Conservation (phyloP, 2,329 filamentous ascomycete species). For the Ilyonectria mors-panacis region DNA sequence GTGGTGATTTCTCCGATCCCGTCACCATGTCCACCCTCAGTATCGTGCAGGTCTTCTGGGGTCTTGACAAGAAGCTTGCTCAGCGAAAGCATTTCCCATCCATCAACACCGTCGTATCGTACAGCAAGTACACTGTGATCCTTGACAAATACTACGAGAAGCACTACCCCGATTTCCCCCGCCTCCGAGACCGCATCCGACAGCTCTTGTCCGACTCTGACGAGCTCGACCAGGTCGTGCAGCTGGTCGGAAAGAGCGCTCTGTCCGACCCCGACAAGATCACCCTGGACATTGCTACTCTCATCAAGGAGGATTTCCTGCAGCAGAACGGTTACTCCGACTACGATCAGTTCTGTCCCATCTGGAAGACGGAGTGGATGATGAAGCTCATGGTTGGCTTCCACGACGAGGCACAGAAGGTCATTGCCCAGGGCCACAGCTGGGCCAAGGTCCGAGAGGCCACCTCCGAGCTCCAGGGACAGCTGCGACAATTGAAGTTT, state of each 20-base stretch:
- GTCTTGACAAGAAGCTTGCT: constrained; percentile 98
- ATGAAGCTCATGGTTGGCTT: constrained; percentile 99
- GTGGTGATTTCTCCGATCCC: constrained; percentile 99
- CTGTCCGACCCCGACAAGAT: constrained; percentile 98
- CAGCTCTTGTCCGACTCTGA: constrained; percentile 95
- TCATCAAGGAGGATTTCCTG: constrained; percentile 98
- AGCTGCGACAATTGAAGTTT: constrained; percentile 95
- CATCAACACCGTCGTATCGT: constrained; percentile 94
- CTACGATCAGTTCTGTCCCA: constrained; percentile 98
- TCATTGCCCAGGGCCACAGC: constrained; percentile 88
- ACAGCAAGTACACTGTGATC: constrained; percentile 94
- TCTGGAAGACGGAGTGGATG: constrained; percentile 99
- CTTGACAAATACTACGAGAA: constrained; percentile 96
- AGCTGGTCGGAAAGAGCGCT: constrained; percentile 97
- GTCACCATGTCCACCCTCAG: constrained; percentile 93
- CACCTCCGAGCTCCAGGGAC: constrained; percentile 86
- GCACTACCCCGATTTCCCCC: constrained; percentile 93
- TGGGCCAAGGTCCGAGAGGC: constrained; percentile 95
- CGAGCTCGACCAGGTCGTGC: constrained; percentile 97
- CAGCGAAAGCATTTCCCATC: constrained; percentile 99
- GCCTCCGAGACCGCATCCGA: constrained; percentile 92
- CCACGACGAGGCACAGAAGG: constrained; percentile 98
- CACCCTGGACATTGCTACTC: constrained; percentile 89
- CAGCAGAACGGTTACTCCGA: constrained; percentile 99
- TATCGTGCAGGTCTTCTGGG: constrained; percentile 99